These are phyloP conservation scores for Aspergillus biplanus DNA, from an alignment of 495 filamentous ascomycete species.

Conservation along the genomic window DNA sequence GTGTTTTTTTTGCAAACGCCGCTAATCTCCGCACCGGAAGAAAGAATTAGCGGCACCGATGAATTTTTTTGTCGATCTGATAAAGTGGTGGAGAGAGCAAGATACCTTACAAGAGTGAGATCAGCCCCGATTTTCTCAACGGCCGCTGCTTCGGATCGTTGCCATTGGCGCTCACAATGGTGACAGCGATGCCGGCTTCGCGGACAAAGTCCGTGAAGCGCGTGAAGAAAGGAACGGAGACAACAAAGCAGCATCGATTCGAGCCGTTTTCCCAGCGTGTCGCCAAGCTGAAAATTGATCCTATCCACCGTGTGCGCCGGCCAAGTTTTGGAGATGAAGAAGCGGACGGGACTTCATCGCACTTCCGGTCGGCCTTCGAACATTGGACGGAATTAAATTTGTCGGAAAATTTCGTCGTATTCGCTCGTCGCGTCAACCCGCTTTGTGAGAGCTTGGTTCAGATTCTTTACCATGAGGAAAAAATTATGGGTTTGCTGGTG, in stretches of 20 bases:
- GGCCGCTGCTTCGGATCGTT: slow-evolving; percentile 33
- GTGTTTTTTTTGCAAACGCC: slow-evolving; percentile 19
- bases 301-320: slow-evolving; percentile 81
- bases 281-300: slow-evolving; percentile 90
- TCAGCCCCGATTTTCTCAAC: slow-evolving; percentile 28
- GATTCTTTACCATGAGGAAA: slow-evolving; percentile 82
- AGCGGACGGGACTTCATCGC: slow-evolving; percentile 74
- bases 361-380: slow-evolving; percentile 78
- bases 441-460: slow-evolving; percentile 89
- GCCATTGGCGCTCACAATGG: slow-evolving; percentile 45
- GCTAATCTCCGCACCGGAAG: slow-evolving; percentile 41
- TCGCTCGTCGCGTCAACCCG: slow-evolving; percentile 70
- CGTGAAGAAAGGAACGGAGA: slow-evolving; percentile 64
- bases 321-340: slow-evolving; percentile 69
- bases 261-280: slow-evolving; percentile 93
- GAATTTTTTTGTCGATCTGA: slow-evolving; percentile 51
- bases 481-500: slow-evolving; percentile 77
- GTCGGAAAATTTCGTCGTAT: slow-evolving; percentile 75
- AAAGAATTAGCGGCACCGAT: slow-evolving; percentile 41
- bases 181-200: slow-evolving; percentile 63
- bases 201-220: slow-evolving; percentile 67
- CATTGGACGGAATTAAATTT: slow-evolving; percentile 92
- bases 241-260: slow-evolving; percentile 82
- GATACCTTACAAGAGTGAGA: slow-evolving; percentile 8
- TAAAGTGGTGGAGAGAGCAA: slow-evolving; percentile 27